Conservation (phyloP, 2,329 filamentous ascomycete species). For the Knufia fluminis region DNA sequence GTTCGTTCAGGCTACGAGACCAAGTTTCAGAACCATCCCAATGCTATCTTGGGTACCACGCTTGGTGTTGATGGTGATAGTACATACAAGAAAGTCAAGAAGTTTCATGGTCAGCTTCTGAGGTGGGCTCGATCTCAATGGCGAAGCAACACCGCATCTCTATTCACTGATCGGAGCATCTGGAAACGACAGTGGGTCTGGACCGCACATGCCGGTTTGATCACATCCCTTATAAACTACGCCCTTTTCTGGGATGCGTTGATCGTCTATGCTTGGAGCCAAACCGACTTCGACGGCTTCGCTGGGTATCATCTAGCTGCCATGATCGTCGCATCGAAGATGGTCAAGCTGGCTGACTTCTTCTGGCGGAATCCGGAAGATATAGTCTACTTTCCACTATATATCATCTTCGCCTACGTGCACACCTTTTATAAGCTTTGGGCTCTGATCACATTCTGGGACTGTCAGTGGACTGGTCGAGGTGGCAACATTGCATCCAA, state of each 20-base stretch:
- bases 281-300: constrained; percentile 14
- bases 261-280: constrained; percentile 30
- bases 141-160: constrained; percentile 45
- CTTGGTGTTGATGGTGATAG: constrained; percentile 36
- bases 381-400: constrained; percentile 40
- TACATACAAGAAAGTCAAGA: constrained; percentile 17
- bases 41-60: constrained; percentile 44
- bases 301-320: constrained; percentile 23
- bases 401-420: constrained; percentile 48
- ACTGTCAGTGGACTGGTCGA: constrained; percentile 36
- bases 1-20: constrained; percentile 45
- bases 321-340: constrained; percentile 50
- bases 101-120: constrained; percentile 45
- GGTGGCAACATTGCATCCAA: constrained; percentile 23
- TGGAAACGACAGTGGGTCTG: constrained; percentile 40
- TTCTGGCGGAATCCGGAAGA: constrained; percentile 45
- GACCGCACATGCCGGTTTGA: constrained; percentile 48
- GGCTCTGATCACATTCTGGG: constrained; percentile 45
- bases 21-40: constrained; percentile 43
- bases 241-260: constrained; percentile 44
- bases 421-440: constrained; percentile 52
- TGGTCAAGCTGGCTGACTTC: constrained; percentile 48
- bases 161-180: constrained; percentile 33
- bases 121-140: constrained; percentile 53
- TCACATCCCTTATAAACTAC: constrained; percentile 47